A percentile compares a stretch with the other conserved stretches of the same genome.
Evolutionary conservation across 352 stramenopile species (phyloP).

Genomic region (Globisporangium mamillatum): DNA sequence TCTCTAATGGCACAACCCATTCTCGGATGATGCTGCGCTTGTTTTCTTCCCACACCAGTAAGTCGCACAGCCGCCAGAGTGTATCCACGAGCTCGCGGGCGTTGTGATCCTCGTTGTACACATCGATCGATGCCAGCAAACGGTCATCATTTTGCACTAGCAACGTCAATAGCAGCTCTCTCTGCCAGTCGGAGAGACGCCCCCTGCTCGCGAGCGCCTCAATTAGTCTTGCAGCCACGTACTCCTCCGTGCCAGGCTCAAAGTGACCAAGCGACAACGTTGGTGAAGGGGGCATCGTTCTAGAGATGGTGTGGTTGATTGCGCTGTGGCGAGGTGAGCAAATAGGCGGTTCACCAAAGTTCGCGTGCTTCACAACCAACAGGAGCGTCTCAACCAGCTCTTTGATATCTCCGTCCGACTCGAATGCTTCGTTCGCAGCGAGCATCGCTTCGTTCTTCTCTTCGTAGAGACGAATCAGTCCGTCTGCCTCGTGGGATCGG

Average conservation of each 20-base stretch:
- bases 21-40: conserved; percentile 41
- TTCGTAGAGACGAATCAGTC: conserved; percentile 60
- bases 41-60: conserved; percentile 63
- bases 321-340: conserved; percentile 22
- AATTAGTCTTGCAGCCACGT: conserved; percentile 29
- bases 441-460: conserved; percentile 70
- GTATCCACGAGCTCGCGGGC: conserved; percentile 50
- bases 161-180: conserved; percentile 53
- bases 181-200: conserved; percentile 49
- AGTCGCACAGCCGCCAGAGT: conserved; percentile 54
- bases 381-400: conserved; percentile 78
- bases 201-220: conserved; percentile 33
- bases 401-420: conserved; percentile 64
- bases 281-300: conserved; percentile 1
- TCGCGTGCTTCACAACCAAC: conserved; percentile 79
- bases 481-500: conserved; percentile 49
- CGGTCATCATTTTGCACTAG: conserved; percentile 41
- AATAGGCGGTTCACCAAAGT: conserved; percentile 38
- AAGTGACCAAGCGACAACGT: conserved; percentile 12
- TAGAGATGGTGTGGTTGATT: neutral
- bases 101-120: conserved; percentile 52
- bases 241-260: conserved; percentile 22
- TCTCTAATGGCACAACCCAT: conserved; percentile 52
- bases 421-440: conserved; percentile 70
- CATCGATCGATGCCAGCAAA: conserved; percentile 50